These are phyloP conservation scores for Pezicula neosporulosa DNA, from an alignment of 2,329 filamentous ascomycete genomes.

Conservation along the genomic window DNA sequence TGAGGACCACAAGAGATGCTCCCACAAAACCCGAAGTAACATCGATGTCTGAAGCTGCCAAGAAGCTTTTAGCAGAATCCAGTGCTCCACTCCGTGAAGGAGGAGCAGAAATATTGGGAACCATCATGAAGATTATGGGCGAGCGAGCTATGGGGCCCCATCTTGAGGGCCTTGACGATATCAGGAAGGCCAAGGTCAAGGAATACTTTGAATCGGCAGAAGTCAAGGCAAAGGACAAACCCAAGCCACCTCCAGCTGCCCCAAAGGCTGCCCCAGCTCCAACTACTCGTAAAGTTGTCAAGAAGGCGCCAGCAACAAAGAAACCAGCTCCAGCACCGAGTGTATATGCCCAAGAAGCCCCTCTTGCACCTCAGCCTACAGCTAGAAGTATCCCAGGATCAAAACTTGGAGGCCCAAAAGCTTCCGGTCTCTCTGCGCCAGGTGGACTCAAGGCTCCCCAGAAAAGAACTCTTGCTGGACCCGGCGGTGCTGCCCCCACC, in stretches of 20 bases:
- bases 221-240: conserved; percentile 88
- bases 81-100: conserved; percentile 82
- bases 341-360: conserved; percentile 45
- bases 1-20: conserved; percentile 78
- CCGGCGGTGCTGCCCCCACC: conserved; percentile 34
- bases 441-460: conserved; percentile 55
- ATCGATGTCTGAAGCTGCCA: conserved; percentile 80
- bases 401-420: conserved; percentile 54
- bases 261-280: conserved; percentile 43
- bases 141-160: conserved; percentile 93
- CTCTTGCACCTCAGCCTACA: conserved; percentile 55
- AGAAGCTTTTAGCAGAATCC: conserved; percentile 87
- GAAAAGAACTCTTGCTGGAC: conserved; percentile 48
- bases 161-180: conserved; percentile 89
- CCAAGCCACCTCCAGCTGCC: conserved; percentile 68
- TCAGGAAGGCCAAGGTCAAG: conserved; percentile 92
- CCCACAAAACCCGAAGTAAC: conserved; percentile 82
- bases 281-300: conserved; percentile 40
- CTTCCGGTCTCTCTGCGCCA: conserved; percentile 41
- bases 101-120: conserved; percentile 88
- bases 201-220: conserved; percentile 82
- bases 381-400: conserved; percentile 44
- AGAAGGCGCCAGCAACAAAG: conserved; percentile 38
- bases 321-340: conserved; percentile 42
- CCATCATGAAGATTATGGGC: conserved; percentile 97